Percentiles rank a stretch among this genome's conserved stretches.
Conservation (phyloP, 2,329 filamentous ascomycete genomes). For the Aspergillus glaucus region DNA sequence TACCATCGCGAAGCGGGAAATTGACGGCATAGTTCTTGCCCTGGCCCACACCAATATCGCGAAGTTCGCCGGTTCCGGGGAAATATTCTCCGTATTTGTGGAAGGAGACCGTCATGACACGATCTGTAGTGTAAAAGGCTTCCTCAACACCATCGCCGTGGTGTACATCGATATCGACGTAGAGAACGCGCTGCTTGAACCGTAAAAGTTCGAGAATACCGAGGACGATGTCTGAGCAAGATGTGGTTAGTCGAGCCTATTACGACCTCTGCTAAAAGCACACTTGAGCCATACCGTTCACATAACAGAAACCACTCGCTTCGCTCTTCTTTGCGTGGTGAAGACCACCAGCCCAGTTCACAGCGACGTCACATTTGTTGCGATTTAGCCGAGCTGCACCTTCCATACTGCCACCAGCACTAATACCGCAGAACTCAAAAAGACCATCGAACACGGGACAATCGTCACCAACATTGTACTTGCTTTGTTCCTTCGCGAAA, state of each 20-base stretch:
- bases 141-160: conserved; percentile 65
- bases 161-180: conserved; percentile 63
- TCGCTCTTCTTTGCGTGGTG: conserved; percentile 95
- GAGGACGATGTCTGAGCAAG: conserved; percentile 54
- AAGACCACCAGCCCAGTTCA: conserved; percentile 90
- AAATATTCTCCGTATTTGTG: conserved; percentile 71
- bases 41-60: conserved; percentile 61
- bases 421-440: conserved; percentile 66
- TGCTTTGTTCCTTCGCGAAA: conserved; percentile 83
- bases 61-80: conserved; percentile 62
- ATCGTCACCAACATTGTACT: conserved; percentile 61
- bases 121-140: conserved; percentile 65
- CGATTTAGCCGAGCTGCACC: conserved; percentile 62
- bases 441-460: conserved; percentile 63
- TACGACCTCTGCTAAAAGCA: not conserved
- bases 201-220: conserved; percentile 60
- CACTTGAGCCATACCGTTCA: conserved; percentile 57
- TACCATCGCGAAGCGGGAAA: conserved; percentile 63
- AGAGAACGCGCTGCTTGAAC: conserved; percentile 59
- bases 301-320: conserved; percentile 95
- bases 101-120: conserved; percentile 66
- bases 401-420: conserved; percentile 64
- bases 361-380: conserved; percentile 61
- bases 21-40: conserved; percentile 65
- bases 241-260: not conserved